phyloP scores from a whole-genome alignment of 2,329 filamentous ascomycete genomes.

The Capronia epimyces region DNA sequence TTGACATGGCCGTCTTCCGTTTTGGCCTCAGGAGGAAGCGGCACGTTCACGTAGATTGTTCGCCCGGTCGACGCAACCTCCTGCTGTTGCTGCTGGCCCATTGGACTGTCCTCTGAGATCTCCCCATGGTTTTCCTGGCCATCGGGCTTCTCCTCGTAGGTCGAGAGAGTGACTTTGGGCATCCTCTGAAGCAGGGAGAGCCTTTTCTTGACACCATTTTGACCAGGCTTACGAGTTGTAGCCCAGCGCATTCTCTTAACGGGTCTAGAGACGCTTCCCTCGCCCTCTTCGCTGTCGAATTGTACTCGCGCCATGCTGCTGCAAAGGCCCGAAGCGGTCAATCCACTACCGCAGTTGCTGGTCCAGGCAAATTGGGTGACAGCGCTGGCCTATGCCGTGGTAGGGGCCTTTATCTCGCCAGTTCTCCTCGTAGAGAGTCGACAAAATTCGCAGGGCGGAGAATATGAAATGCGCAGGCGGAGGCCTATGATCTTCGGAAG shows the following conservation, averaged over 20 bases:
- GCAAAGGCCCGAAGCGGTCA: constrained; percentile 1
- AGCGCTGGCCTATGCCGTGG: neutral
- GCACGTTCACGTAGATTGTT: constrained; percentile 77
- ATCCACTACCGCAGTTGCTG: neutral
- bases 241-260: constrained; percentile 90
- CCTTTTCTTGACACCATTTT: constrained; percentile 72
- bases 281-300: constrained; percentile 33
- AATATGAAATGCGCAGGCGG: neutral
- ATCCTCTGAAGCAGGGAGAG: constrained; percentile 73
- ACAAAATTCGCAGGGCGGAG: neutral
- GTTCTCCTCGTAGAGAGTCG: neutral
- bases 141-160: constrained; percentile 48
- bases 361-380: neutral
- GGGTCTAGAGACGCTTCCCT: constrained; percentile 49
- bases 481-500: constrained; percentile 18
- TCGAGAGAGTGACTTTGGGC: constrained; percentile 56
- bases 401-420: neutral
- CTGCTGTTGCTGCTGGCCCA: constrained; percentile 28
- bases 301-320: constrained; percentile 24
- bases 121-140: constrained; percentile 35
- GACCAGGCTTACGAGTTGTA: constrained; percentile 76
- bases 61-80: constrained; percentile 43
- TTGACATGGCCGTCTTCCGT: constrained; percentile 75
- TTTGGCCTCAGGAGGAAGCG: constrained; percentile 66
- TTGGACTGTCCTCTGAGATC: constrained; percentile 22